Evolutionary conservation across 2,329 filamentous ascomycete species (phyloP).

Genomic region (Penicillium sp.): DNA sequence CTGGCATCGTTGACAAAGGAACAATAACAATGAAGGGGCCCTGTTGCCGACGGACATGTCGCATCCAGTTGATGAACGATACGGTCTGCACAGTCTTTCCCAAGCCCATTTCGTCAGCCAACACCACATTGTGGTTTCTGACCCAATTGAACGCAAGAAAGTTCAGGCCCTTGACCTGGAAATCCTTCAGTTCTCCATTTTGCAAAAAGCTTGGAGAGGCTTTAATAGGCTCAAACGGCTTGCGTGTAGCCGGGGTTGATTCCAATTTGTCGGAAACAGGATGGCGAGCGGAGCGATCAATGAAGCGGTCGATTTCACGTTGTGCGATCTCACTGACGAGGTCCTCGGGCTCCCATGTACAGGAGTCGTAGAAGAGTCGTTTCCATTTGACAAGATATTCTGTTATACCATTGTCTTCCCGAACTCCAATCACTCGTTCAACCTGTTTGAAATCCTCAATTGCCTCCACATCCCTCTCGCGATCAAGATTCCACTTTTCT

Average conservation of each 20-base stretch:
- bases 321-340: constrained; percentile 78
- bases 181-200: constrained; percentile 81
- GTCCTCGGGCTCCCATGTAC: constrained; percentile 84
- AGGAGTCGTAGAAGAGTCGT: constrained; percentile 86
- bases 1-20: constrained; percentile 92
- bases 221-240: constrained; percentile 69
- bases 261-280: constrained; percentile 80
- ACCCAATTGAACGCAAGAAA: constrained; percentile 97
- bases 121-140: constrained; percentile 88
- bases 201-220: constrained; percentile 83
- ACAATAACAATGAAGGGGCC: constrained; percentile 97
- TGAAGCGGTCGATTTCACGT: constrained; percentile 84
- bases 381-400: constrained; percentile 99
- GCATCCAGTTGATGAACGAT: constrained; percentile 94
- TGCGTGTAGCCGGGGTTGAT: constrained; percentile 71
- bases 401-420: constrained; percentile 67
- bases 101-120: constrained; percentile 97
- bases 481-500: constrained; percentile 93
- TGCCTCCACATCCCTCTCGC: constrained; percentile 85
- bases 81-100: constrained; percentile 98
- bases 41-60: constrained; percentile 84
- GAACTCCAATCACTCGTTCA: constrained; percentile 84
- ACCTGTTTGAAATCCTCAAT: constrained; percentile 88
- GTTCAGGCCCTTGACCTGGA: constrained; percentile 91
- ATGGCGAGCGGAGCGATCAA: constrained; percentile 78